Evolutionary conservation across 1,284 basidiomycete genomes (phyloP), one percentile per base, ranked within the genome.

Genomic region (Cutaneotrichosporon curvatum): DNA sequence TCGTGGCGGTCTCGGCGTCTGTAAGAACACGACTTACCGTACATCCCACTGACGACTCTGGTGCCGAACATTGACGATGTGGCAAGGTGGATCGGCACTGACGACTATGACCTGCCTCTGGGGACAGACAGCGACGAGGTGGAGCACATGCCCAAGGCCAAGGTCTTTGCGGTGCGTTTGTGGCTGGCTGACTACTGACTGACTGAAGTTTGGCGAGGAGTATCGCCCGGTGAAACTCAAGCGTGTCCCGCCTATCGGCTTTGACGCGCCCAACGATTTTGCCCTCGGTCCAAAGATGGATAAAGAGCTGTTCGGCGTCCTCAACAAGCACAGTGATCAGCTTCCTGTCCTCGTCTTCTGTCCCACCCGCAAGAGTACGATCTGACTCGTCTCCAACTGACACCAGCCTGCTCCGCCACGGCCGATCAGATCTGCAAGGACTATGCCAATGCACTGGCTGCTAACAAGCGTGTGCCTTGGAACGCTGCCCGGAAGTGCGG

Each of bases 161-260:
- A 72, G 35, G 77, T 85, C n/a, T 86, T 84, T 64, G 78, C 85
- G 75, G 88, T 86, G 55, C 25, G 70, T 41, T 33, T 0, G 1
- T 3, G 4, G 11, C 28, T 30, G 8, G 8, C 28, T 14, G 28
- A 9, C 28, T 14, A 14, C 19, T 9, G 14, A 22, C n/a, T n/a
- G n/a, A n/a, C n/a, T n/a, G n/a, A n/a, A 92, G 88, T 96, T 96
- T 58, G 89, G 87, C 2, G 89, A 95, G 59, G 84, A 88, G 47
- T 94, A 80, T 63, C 78, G 91, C 18, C 88, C 91, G 0, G 91
- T 88, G 68, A 83, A 82, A 53, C 76, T 96, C 3, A 79, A 77
- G 4, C 80, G 83, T 47, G 74, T 81, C 55, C 23, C 25, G 4
- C 83, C 89, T 2, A 77, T 84, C 48, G 81, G 82, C 15, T 72